Evolutionary conservation across 768 basidiomycete genomes (phyloP), one percentile per base, ranked within the genome.

Genomic region (Termitomyces sp.): DNA sequence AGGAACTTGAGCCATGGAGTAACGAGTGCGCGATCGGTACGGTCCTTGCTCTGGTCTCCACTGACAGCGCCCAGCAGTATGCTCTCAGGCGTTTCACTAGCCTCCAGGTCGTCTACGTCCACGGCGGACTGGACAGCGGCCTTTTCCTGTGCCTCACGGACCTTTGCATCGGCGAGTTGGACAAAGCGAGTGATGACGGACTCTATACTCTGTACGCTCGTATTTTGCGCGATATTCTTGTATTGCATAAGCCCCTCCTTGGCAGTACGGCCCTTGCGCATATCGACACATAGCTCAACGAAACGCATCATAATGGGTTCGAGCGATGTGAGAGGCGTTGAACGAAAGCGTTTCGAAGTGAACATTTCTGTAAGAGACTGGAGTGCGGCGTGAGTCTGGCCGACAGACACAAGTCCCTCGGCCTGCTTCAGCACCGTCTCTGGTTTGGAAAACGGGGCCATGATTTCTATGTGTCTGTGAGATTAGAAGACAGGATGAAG

Each of bases 1-100:
- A 95, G 82, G 74, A 98, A 97, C 71, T 96, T 95, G 71, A 98
- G 89, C 89, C 95, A 97, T 0, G 96, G 96, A 0, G 94, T 97
- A 65, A 99, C 94, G 56, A 98, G 83, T 7, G 94, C 91, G 50
- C 96, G 79, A 76, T 98, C 96, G 36, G 94, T 97, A 67, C 96
- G 80, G 74, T 98, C 96, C 78, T 92, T 91, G 79, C 84, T 95
- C 76, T 94, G 92, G 71, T 83, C 82, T 57, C 94, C 94, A 68
- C 91, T 89, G 63, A 98, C 94, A 14, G 94, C 93, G 53, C 92
- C 91, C 20, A 96, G 82, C 14, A 97, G 78, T 63, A 97, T 92
- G 69, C 91, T 92, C 75, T 96, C 89, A 0, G 96, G 96, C 3
- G 95, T 97, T 72, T 96, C 93, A 69, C 89, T 93, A 1, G 95